phyloP scores from a whole-genome alignment of 495 filamentous ascomycete species.

The Daldinia concentrica region DNA sequence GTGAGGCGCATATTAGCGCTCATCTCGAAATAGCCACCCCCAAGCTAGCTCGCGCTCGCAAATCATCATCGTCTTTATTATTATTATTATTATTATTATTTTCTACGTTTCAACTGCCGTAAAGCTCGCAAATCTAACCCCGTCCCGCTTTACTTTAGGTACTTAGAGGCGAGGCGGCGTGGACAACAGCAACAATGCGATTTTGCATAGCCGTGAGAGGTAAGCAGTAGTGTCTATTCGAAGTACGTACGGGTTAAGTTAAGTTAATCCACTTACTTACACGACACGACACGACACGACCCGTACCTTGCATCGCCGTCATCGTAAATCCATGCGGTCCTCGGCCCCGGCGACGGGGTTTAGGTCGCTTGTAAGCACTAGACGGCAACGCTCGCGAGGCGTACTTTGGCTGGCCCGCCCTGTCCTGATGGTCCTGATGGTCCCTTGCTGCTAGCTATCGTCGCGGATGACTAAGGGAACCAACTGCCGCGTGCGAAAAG shows the following conservation, averaged over 20 bases:
- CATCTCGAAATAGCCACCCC: constrained; percentile 26
- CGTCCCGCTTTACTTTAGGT: neutral
- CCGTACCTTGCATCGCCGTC: neutral
- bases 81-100: neutral
- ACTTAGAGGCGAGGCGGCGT: neutral
- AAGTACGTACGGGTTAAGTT: neutral
- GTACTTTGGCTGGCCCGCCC: neutral
- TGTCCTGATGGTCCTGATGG: neutral
- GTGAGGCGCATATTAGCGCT: constrained; percentile 23
- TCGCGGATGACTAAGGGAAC: constrained; percentile 14
- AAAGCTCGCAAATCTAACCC: neutral
- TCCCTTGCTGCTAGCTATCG: neutral
- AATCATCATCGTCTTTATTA: neutral
- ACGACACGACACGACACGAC: neutral
- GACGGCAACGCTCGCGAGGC: neutral
- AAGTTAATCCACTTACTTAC: neutral
- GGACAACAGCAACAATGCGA: neutral
- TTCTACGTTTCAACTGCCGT: neutral
- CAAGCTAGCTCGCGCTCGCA: constrained; percentile 1
- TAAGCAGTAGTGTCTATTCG: neutral
- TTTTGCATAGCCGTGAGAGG: constrained; percentile 13
- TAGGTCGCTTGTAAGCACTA: constrained; percentile 2
- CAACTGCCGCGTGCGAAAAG: constrained; percentile 18
- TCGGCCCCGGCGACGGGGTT: neutral
- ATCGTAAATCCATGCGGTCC: neutral